phyloP scores from a whole-genome alignment of 805 yeast genomes.

The Saccharomycopsis lassenensis region DNA sequence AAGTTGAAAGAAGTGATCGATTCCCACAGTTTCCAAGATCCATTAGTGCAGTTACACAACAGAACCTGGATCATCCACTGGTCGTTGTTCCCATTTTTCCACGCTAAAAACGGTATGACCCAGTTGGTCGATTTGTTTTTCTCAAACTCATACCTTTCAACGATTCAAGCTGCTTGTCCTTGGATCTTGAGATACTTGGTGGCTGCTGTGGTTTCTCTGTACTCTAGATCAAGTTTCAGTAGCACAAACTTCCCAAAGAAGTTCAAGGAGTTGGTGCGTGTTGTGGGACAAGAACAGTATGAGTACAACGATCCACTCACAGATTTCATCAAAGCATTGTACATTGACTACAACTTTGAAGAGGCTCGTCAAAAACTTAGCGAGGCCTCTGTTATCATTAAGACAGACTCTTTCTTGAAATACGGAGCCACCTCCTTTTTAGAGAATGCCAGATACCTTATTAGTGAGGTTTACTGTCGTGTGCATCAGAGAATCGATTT shows the following conservation, averaged over 20 bases:
- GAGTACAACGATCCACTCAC: conserved; percentile 60
- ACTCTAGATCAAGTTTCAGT: no score
- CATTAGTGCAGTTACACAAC: conserved; percentile 48
- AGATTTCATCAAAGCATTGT: conserved; percentile 41
- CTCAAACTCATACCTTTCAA: conserved; percentile 47
- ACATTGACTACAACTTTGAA: conserved; percentile 48
- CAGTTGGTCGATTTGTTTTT: conserved; percentile 46
- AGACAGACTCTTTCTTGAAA: conserved; percentile 45
- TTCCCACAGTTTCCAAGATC: conserved; percentile 39
- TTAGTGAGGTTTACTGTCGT: conserved; percentile 43
- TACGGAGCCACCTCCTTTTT: conserved; percentile 31
- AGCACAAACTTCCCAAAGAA: conserved; percentile 37
- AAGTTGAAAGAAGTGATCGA: conserved; percentile 50
- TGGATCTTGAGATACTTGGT: conserved; percentile 59
- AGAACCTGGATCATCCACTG: conserved; percentile 64
- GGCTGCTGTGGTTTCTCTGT: conserved; percentile 42
- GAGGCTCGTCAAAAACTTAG: conserved; percentile 37
- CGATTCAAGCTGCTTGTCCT: conserved; percentile 63
- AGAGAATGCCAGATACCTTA: conserved; percentile 37
- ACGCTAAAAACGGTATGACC: conserved; percentile 36
- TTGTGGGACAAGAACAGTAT: conserved; percentile 49
- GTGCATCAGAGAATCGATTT: conserved; percentile 42
- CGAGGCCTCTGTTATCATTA: conserved; percentile 36
- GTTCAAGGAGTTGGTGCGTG: conserved; percentile 45
- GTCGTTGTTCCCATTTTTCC: conserved; percentile 54